Evolutionary conservation across 805 yeast genomes (phyloP).

Genomic region (Candida coquimbonensis): DNA sequence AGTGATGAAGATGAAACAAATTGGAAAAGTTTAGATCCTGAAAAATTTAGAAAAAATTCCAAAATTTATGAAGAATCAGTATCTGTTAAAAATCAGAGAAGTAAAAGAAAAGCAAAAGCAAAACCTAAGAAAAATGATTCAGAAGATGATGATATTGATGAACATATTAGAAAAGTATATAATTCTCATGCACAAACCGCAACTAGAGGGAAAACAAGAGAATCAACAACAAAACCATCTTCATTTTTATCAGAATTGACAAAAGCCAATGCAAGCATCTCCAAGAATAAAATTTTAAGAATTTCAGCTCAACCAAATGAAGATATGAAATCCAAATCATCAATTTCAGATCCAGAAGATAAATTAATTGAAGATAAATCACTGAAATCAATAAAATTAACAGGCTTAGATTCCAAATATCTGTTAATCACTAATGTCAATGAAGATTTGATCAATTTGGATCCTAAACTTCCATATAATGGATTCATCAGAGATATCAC

Average conservation of each 20-base stretch:
- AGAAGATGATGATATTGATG: too few relatives aligned
- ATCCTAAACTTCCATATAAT: not conserved
- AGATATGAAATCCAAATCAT: too few relatives aligned
- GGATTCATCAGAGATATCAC: not conserved
- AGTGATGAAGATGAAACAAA: not conserved
- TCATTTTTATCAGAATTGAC: too few relatives aligned
- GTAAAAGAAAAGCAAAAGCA: too few relatives aligned
- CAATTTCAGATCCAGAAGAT: not conserved
- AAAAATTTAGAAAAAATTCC: not conserved
- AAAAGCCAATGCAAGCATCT: too few relatives aligned
- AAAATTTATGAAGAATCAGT: not conserved
- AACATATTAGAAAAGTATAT: too few relatives aligned
- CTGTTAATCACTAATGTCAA: not conserved
- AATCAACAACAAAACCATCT: too few relatives aligned
- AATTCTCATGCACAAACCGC: too few relatives aligned
- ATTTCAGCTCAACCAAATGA: too few relatives aligned
- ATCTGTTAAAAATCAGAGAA: not conserved
- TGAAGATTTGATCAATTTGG: not conserved
- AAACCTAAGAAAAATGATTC: too few relatives aligned
- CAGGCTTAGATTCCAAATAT: not conserved
- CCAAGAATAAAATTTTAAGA: too few relatives aligned
- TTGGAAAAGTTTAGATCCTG: not conserved
- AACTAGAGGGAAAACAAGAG: too few relatives aligned
- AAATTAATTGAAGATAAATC: not conserved
- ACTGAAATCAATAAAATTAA: not conserved